Base-by-base conservation (phyloP, 306 rosid species). In the Corylus avellana region DNA sequence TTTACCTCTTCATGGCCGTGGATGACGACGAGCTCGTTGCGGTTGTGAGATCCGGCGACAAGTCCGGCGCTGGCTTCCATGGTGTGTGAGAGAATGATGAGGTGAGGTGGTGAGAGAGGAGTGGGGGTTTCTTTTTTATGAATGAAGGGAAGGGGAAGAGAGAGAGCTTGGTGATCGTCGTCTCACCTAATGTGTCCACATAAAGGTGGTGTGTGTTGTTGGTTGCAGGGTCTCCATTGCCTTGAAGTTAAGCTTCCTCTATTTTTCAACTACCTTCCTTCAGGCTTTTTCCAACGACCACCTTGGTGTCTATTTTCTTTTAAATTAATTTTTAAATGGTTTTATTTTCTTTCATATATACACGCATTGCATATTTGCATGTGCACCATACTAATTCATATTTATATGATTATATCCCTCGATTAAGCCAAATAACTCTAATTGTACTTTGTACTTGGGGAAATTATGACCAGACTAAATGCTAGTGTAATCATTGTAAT, bases 171-270 rank as follows among this genome's bases (percentile, higher is more conserved):
- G 82, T 72, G 35, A 32, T 44, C 56, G 46, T 62, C 82, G 46
- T 62, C 82, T 73, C 80, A 88, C 51, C 50, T 68, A 66, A 79
- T 84, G 82, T 70, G 89, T 83, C 88, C 84, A 88, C 89, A 80
- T 85, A 77, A 85, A 79, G 44, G 87, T 42, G 46, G 70, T 46
- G 80, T 32, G 10, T 86, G 92, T 58, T 78, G 88, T 90, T 91
- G 85, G 99, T 91, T 93, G 94, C 91, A 87, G 85, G 86, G 88
- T 85, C 85, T 73, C 90, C 95, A 87, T 95, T 92, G 98, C 98
- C 97, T 56, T 85, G 91, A 93, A 89, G 92, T 76, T 82, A 93
- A 95, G 99, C 96, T 95, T 92, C 87, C 79, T 83, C 83, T 76
- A 78, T 77, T 29, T 76, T 79, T 86, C 91, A 85, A 92, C 89